Conservation (phyloP, 148 eudicot genomes). For the Amaranthus cruentus region DNA sequence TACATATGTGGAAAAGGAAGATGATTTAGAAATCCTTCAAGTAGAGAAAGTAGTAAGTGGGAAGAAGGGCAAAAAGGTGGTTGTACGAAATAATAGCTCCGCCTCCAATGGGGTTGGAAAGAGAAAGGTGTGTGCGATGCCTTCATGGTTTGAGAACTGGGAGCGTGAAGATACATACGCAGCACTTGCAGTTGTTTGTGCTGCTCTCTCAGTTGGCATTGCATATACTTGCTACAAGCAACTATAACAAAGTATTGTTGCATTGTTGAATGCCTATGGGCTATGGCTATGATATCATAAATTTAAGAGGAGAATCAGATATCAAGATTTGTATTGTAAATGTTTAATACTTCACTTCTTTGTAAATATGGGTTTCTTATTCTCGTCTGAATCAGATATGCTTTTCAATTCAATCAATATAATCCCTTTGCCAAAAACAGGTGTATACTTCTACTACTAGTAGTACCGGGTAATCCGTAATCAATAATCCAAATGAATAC, state of each 20-base stretch:
- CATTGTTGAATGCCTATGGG: conserved; percentile 3
- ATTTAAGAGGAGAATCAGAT: conserved; percentile 7
- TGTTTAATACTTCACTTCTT: conserved; percentile 2
- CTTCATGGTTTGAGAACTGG: conserved; percentile 86
- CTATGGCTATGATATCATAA: conserved; percentile 25
- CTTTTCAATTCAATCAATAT: not conserved
- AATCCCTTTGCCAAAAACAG: too few species aligned
- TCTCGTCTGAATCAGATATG: conserved; percentile 6
- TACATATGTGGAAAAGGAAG: conserved; percentile 30
- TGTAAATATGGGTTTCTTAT: conserved; percentile 25
- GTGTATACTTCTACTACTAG: too few species aligned
- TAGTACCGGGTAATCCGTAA: too few species aligned
- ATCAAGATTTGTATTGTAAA: conserved; percentile 23
- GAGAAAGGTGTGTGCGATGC: conserved; percentile 64
- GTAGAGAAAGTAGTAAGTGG: conserved; percentile 30
- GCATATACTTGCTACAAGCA: conserved; percentile 71
- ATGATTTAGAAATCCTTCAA: conserved; percentile 20
- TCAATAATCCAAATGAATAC: too few species aligned
- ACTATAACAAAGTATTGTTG: conserved; percentile 18
- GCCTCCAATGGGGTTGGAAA: conserved; percentile 37
- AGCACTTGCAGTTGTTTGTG: conserved; percentile 68
- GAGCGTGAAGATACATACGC: conserved; percentile 93
- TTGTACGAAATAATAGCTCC: conserved; percentile 37
- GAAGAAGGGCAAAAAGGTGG: conserved; percentile 42
- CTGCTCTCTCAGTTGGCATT: conserved; percentile 65